phyloP scores from a whole-genome alignment of 306 rosid genomes.

The Quercus engelmannii region DNA sequence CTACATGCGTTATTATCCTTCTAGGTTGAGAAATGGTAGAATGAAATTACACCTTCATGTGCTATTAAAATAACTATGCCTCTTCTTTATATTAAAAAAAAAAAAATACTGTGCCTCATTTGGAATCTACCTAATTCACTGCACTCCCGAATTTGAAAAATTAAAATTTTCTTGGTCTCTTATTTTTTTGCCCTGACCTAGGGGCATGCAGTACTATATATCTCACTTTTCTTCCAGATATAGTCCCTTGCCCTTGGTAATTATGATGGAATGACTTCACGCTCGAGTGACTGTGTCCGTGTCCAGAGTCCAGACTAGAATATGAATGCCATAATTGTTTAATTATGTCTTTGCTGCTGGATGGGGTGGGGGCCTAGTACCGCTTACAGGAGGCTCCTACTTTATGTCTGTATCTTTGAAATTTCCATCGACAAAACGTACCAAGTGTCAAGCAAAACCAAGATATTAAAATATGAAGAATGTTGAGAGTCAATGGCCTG shows the following conservation, averaged over 20 bases:
- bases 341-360: conserved; percentile 33
- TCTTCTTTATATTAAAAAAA: too few relatives aligned
- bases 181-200: neutral
- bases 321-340: conserved; percentile 69
- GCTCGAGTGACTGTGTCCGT: conserved; percentile 36
- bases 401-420: neutral
- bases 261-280: conserved; percentile 67
- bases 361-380: conserved; percentile 32
- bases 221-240: conserved; percentile 32
- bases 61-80: neutral
- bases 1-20: too few relatives aligned
- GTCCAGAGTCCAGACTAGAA: conserved; percentile 15
- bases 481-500: too few relatives aligned
- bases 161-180: neutral
- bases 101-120: neutral
- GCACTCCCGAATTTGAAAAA: neutral
- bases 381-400: neutral
- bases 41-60: neutral
- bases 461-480: too few relatives aligned
- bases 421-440: neutral
- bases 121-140: neutral
- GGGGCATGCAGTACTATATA: conserved; percentile 6
- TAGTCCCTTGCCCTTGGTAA: conserved; percentile 37
- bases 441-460: too few relatives aligned
- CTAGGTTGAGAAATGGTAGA: neutral